Evolutionary conservation across 2,329 filamentous ascomycete genomes (phyloP), one percentile per base, ranked within the genome.

Genomic region (Fusarium graminum): DNA sequence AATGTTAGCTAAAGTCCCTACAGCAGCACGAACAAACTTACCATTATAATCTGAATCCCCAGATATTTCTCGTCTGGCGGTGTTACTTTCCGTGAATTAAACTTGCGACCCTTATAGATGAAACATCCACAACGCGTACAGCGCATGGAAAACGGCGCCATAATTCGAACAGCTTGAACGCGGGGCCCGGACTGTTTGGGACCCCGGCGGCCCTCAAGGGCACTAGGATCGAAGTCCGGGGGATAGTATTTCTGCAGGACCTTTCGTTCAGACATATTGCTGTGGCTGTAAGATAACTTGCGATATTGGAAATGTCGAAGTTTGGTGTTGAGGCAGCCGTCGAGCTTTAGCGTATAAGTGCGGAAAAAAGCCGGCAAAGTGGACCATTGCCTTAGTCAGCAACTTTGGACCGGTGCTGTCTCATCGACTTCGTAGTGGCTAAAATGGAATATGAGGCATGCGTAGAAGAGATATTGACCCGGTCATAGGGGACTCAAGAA

Each of bases 1-100:
- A 10, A 11, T 12, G 14, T 42, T 42, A 42, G 40, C 9, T 26
- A 13, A 26, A 22, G 14, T 42, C 22, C 22, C n/a, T 13, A 42
- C 11, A 8, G 7, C 40, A 4, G 10, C 10, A 9, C 6, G 8
- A 11, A 17, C 6, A 16, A 28, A 28, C 14, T n/a, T 6, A 42
- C 40, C 40, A n/a, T 16, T 9, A 26, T 19, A 9, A 59, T 29
- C 16, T 58, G 52, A 9, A 95, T 66, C 97, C 87, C 87, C 44
- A 97, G 88, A 80, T 99, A 99, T 70, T 90, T 92, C 73, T 97
- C 92, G 19, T 95, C 91, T 0, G 88, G 88, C 1, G 92, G 93
- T 0, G 92, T 97, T 75, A 97, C 93, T 75, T 99, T 99, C 34
- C 92, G 86, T 4, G 93, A 91, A 80, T 98, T 98, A 85, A 98